Evolutionary conservation across 2,329 filamentous ascomycete species (phyloP), one percentile per base, ranked within the genome.

Genomic region (Lasiodiplodia hormozganensis): DNA sequence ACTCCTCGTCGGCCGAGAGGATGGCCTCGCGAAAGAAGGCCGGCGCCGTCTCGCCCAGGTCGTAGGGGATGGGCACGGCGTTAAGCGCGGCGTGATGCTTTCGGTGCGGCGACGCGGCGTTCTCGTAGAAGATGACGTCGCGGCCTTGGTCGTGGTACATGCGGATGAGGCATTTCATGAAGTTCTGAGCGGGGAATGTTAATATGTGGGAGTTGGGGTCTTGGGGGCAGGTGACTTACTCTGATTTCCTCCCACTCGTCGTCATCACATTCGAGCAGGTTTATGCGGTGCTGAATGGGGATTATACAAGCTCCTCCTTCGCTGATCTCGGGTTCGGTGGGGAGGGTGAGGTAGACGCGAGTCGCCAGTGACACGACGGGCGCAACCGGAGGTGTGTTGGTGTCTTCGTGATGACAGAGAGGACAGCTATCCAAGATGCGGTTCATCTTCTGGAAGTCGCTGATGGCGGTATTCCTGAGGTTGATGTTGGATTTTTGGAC

Each of bases 201-300:
- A 52, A 34, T n/a, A 78, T 97, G 97, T 73, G 75, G 51, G 53
- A 6, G 3, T 57, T 3, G 28, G 14, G 25, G 5, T 11, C 11
- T 47, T 66, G 38, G 47, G n/a, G 38, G 10, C 5, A n/a, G n/a
- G 11, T 7, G 5, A 7, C 67, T 68, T 52, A 68, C 67, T 71
- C 96, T 92, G 6, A 99, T 90, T 80, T 99, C 96, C 77, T 99
- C 96, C 96, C 96, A 99, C 78, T 99, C 96, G 76, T 99, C 96
- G 76, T 99, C 95, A 79, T 98, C 95, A 79, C 96, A 99, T 79
- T 97, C 95, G n/a, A 99, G 84, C 0, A 99, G 88, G 78, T 98
- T 99, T 28, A 86, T 89, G 65, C 90, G 90, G 78, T 99, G 96
- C 73, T 94, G 88, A 25, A 96, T 89, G 6, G 96, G 96, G 3